Conservation (phyloP, 768 basidiomycete genomes). For the Russula compacta region DNA sequence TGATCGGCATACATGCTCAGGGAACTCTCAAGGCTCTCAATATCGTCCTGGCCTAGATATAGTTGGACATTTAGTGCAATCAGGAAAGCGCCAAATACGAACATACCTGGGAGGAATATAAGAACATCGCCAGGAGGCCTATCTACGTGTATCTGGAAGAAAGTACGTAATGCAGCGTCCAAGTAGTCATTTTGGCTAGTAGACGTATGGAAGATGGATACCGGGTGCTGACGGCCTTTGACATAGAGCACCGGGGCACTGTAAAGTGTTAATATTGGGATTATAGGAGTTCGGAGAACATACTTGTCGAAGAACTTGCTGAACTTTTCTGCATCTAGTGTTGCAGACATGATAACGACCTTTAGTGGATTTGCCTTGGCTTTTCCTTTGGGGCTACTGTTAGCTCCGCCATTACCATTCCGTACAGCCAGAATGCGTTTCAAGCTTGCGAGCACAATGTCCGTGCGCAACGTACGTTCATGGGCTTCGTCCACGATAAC, state of each 20-base stretch:
- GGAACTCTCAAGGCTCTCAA: conserved; percentile 75
- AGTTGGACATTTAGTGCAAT: neutral
- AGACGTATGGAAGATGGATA: conserved; percentile 72
- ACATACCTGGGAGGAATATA: conserved; percentile 79
- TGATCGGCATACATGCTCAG: conserved; percentile 60
- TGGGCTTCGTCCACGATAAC: conserved; percentile 96
- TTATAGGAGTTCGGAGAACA: conserved; percentile 24
- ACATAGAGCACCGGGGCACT: conserved; percentile 88
- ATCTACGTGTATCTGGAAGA: conserved; percentile 87
- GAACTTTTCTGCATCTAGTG: conserved; percentile 92
- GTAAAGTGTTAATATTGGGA: neutral
- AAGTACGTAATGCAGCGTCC: conserved; percentile 83
- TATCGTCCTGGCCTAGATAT: conserved; percentile 82
- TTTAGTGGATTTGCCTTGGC: conserved; percentile 62
- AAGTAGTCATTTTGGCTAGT: conserved; percentile 74
- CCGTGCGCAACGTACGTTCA: conserved; percentile 90
- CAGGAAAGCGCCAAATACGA: neutral
- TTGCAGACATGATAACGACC: conserved; percentile 95
- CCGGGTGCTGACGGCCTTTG: conserved; percentile 88
- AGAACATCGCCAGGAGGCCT: conserved; percentile 80
- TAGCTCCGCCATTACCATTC: conserved; percentile 37
- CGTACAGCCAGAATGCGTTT: conserved; percentile 69
- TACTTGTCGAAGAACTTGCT: conserved; percentile 80
- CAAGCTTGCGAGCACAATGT: conserved; percentile 83
- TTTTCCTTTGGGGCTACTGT: conserved; percentile 35